Base-by-base conservation (phyloP, 108 stramenopile genomes). In the Mediolabrus comicus region DNA sequence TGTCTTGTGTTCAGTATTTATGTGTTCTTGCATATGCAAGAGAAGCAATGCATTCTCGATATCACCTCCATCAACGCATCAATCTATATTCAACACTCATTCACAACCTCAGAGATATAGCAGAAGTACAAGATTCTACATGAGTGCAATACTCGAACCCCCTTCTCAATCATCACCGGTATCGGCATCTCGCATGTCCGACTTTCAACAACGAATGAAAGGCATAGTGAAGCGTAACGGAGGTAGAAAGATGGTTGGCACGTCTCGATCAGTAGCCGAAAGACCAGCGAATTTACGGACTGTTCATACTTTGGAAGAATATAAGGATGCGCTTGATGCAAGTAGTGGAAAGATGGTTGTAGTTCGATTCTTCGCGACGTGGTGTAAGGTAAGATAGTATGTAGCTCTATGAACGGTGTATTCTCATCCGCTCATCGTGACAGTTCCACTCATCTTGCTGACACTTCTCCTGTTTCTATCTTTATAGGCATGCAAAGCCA, bases 341-440 rank as follows among this genome's bases (percentile, higher is more conserved):
- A 67, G 72, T 22, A 49, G 41, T 12, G 73, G 41, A n/a, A 80
- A 65, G 63, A 74, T 88, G 52, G 81, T 88, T 29, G 87, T 84
- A 2, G 87, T 80, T 17, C 43, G 87, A 36, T 88, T 88, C 72
- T 80, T 75, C 64, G 87, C 87, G 5, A 74, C 87, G 16, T 88
- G 83, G 83, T 88, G 87, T 69, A 87, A 82, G 80, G 85, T 86
- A 82, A 73, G 85, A 38, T 24, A 30, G n/a, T 22, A 7, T 29
- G 2, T 13, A 39, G 61, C 11, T 26, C 24, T 30, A 29, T 19
- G 16, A 28, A 65, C 17, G 52, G 46, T 35, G 61, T 53, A 3
- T 16, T 41, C 57, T 22, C 52, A 26, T 52, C 26, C 51, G 46
- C 53, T 26, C 33, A 28, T 14, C 11, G 22, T 34, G 8, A 34